These are phyloP conservation scores for Gautieria morchelliformis DNA, from an alignment of 768 basidiomycete species.

Conservation along the genomic window DNA sequence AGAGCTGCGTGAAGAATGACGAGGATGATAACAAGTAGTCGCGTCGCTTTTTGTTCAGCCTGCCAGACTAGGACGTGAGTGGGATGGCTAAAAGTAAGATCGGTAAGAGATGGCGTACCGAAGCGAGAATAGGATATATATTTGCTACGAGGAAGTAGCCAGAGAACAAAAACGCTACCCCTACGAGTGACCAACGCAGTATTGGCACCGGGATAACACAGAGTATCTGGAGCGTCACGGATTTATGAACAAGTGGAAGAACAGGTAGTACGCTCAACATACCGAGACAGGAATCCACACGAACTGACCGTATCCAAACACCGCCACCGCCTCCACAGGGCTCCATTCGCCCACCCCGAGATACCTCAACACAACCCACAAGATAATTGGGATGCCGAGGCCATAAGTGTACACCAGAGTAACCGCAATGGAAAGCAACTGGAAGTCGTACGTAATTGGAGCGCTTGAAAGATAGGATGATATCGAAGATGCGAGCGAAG, in stretches of 20 bases:
- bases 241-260: neutral
- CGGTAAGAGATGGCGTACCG: conserved; percentile 37
- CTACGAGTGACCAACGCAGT: conserved; percentile 73
- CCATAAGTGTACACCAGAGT: conserved; percentile 84
- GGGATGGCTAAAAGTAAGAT: neutral
- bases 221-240: conserved; percentile 41
- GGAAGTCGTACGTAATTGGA: conserved; percentile 76
- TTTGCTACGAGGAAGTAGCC: conserved; percentile 81
- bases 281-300: conserved; percentile 87
- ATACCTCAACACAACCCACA: conserved; percentile 83
- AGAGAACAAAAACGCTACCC: conserved; percentile 64
- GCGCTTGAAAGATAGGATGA: conserved; percentile 67
- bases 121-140: conserved; percentile 82
- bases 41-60: conserved; percentile 82
- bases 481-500: conserved; percentile 84
- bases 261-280: conserved; percentile 17
- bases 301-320: conserved; percentile 78
- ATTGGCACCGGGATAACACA: conserved; percentile 81
- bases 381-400: conserved; percentile 64
- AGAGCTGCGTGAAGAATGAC: conserved; percentile 67
- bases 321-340: conserved; percentile 67
- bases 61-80: conserved; percentile 18
- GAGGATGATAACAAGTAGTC: conserved; percentile 71
- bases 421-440: conserved; percentile 71
- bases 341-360: conserved; percentile 86